These are phyloP conservation scores for Russula virescens DNA, from an alignment of 768 basidiomycete species.

Conservation along the genomic window DNA sequence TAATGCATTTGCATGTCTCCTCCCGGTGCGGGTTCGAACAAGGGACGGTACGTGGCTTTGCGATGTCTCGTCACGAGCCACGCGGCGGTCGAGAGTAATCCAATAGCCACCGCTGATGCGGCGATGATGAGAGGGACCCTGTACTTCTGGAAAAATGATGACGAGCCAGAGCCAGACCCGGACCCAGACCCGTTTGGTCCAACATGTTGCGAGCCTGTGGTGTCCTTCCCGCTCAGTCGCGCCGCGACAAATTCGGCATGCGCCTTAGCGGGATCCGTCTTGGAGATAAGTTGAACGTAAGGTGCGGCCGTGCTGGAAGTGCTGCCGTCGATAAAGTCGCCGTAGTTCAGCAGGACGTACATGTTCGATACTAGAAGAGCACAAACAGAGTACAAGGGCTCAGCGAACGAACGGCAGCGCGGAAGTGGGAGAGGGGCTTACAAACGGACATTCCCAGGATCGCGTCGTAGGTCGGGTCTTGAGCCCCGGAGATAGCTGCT, in stretches of 20 bases:
- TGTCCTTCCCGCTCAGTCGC: slow-evolving; percentile 13
- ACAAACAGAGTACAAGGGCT: not conserved
- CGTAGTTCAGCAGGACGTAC: slow-evolving; percentile 59
- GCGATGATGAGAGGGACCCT: not conserved
- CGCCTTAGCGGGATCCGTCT: slow-evolving; percentile 34
- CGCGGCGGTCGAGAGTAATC: not conserved
- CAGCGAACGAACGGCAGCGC: not conserved
- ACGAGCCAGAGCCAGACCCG: not conserved
- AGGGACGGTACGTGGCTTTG: slow-evolving; percentile 1
- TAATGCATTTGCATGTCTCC: slow-evolving; percentile 12
- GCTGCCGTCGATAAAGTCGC: slow-evolving; percentile 47
- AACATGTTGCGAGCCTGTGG: not conserved
- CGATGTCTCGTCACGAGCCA: not conserved
- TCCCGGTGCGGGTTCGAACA: slow-evolving; percentile 4
- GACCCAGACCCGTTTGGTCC: too few relatives aligned
- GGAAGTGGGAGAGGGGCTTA: slow-evolving; percentile 31
- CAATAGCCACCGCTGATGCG: not conserved
- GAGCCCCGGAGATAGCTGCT: slow-evolving; percentile 50
- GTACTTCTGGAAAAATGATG: slow-evolving; percentile 4
- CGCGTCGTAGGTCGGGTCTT: slow-evolving; percentile 50
- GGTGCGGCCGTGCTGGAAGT: slow-evolving; percentile 38
- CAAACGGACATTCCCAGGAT: slow-evolving; percentile 70
- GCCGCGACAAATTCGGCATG: slow-evolving; percentile 12
- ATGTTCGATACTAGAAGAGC: slow-evolving; percentile 51
- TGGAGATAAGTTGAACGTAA: slow-evolving; percentile 56